A percentile compares a stretch with the other conserved stretches of the same genome.
Conservation (phyloP, 2,329 filamentous ascomycete genomes). For the Penicillium sp. region DNA sequence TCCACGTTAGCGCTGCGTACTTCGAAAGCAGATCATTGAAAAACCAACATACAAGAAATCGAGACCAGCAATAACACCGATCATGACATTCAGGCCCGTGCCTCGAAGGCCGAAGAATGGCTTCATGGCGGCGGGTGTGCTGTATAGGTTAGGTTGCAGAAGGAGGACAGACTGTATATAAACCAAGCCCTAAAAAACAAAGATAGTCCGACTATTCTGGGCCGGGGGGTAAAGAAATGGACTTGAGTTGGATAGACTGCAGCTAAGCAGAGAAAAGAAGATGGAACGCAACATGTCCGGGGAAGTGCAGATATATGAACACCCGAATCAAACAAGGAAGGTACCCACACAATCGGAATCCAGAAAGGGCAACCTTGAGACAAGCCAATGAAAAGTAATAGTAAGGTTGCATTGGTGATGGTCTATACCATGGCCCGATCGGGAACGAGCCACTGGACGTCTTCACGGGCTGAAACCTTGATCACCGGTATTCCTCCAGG, state of each 20-base stretch:
- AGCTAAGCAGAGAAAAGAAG: slow-evolving; percentile 8
- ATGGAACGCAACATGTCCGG: too few relatives aligned
- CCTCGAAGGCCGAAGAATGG: slow-evolving; percentile 66
- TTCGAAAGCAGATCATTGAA: neutral
- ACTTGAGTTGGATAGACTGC: neutral
- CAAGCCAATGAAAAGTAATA: neutral
- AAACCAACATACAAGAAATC: slow-evolving; percentile 58
- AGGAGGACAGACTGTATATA: slow-evolving; percentile 3
- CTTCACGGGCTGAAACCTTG: neutral
- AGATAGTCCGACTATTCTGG: neutral
- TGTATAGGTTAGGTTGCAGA: neutral
- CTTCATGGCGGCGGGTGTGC: slow-evolving; percentile 24
- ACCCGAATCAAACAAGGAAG: neutral
- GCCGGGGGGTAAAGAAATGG: neutral
- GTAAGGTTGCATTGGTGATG: slow-evolving; percentile 7
- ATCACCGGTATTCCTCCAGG: neutral
- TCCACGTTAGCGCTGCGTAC: neutral
- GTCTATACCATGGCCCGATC: neutral
- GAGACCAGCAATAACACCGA: slow-evolving; percentile 68
- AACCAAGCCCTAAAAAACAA: slow-evolving; percentile 8
- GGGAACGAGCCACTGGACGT: neutral
- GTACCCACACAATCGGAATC: slow-evolving; percentile 4
- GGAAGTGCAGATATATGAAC: slow-evolving; percentile 18
- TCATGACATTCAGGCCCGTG: slow-evolving; percentile 63
- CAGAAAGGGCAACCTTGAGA: neutral